phyloP scores from a whole-genome alignment of 2,329 filamentous ascomycete species.

The Thyridium curvatum region DNA sequence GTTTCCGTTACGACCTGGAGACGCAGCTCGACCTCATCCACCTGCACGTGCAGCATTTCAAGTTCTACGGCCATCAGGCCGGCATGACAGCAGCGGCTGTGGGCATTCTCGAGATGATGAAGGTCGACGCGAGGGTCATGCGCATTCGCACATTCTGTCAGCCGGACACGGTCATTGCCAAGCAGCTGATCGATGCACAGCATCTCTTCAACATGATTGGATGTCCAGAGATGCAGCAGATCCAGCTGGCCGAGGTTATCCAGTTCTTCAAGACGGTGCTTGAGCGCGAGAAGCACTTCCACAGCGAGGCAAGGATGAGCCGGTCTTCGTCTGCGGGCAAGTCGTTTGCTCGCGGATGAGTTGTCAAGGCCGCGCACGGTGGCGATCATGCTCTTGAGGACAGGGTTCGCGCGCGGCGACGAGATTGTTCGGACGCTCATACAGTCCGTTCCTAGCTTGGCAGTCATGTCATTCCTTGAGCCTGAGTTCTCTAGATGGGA shows the following conservation, averaged over 20 bases:
- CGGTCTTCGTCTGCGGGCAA: not conserved
- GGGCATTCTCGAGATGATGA: conserved; percentile 45
- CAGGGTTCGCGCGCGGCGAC: too few species aligned
- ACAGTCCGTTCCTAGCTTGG: too few species aligned
- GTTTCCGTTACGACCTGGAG: conserved; percentile 54
- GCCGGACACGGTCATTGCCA: conserved; percentile 50
- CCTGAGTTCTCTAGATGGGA: too few species aligned
- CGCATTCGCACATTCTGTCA: conserved; percentile 50
- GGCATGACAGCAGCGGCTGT: conserved; percentile 33
- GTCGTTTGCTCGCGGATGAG: conserved; percentile 4
- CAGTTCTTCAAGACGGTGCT: conserved; percentile 49
- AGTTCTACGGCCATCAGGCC: conserved; percentile 44
- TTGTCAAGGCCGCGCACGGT: not conserved
- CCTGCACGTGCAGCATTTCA: conserved; percentile 44
- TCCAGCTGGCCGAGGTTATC: conserved; percentile 41
- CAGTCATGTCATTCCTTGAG: too few species aligned
- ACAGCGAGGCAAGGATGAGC: conserved; percentile 14
- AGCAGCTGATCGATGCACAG: conserved; percentile 49
- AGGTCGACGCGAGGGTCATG: conserved; percentile 44
- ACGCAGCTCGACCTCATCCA: conserved; percentile 51
- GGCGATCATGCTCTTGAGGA: too few species aligned
- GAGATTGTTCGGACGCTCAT: too few species aligned
- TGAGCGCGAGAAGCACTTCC: conserved; percentile 32
- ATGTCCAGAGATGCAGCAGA: conserved; percentile 33
- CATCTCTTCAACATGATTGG: conserved; percentile 43